Conservation (phyloP, 1,284 basidiomycete genomes). For the Peniophora sp. region DNA sequence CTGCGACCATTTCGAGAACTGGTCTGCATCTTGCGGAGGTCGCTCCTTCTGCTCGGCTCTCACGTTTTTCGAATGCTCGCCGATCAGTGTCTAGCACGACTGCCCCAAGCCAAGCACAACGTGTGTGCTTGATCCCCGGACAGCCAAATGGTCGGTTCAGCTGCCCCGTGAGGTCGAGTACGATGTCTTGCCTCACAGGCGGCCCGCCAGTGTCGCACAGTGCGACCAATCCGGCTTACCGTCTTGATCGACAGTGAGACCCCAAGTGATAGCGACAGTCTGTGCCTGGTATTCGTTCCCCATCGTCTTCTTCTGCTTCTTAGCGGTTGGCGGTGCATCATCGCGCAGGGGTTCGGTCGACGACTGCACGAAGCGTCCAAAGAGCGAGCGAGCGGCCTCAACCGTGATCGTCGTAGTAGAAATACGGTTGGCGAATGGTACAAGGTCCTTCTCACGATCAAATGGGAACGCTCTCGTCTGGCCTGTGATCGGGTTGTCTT, state of each 20-base stretch:
- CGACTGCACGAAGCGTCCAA: conserved; percentile 10
- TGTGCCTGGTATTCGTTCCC: conserved; percentile 2
- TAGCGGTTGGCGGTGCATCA: too few relatives aligned
- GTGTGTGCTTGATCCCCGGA: neutral
- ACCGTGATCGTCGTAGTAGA: conserved; percentile 1
- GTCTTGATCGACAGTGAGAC: neutral
- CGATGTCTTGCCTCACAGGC: neutral
- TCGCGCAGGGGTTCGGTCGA: too few relatives aligned
- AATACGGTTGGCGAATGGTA: neutral
- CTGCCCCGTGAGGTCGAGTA: neutral
- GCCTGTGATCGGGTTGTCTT: too few relatives aligned
- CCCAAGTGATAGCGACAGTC: conserved; percentile 5
- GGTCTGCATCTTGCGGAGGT: neutral
- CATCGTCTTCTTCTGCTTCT: too few relatives aligned
- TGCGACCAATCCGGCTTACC: neutral
- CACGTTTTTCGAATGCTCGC: neutral
- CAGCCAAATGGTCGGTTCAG: neutral
- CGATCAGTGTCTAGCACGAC: neutral
- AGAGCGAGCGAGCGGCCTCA: conserved; percentile 4
- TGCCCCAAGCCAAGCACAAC: neutral
- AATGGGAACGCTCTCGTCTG: neutral
- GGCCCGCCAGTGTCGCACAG: neutral
- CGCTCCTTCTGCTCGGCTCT: too few relatives aligned
- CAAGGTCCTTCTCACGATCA: neutral
- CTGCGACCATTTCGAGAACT: neutral